Base-by-base conservation (phyloP, 352 stramenopile species). In the Pythium sukuiense region DNA sequence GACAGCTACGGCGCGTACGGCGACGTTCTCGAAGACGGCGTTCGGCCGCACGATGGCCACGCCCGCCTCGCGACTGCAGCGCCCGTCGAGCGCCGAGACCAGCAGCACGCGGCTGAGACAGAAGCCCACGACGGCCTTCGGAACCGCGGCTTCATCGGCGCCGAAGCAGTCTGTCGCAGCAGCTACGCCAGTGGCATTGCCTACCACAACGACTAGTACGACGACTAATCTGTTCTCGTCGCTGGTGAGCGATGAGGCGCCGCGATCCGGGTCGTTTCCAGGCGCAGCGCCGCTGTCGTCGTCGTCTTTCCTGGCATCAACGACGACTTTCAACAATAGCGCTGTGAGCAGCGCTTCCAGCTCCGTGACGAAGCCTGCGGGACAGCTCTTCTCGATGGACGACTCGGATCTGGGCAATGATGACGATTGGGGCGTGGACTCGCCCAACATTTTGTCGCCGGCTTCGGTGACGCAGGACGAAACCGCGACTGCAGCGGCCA, bases 381-480 rank as follows among this genome's bases (percentile, higher is more conserved):
- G 46, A 1, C 63, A 91, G 53, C 67, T 94, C 26, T 91, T 94
- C 57, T 88, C 81, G 16, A 94, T 94, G 80, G 84, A 92, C 11
- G 83, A 92, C 39, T 61, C 82, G 30, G 67, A 73, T 50, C 87
- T 90, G 41, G 85, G 71, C 60, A 63, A 66, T 16, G 81, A 90
- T 52, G 85, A 94, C 39, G 83, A 77, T 2, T 94, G 85, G 85
- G 76, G 83, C 6, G 81, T 76, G 32, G 83, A 91, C 64, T 94
- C 83, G 43, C 85, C 85, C 24, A 74, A 76, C 3, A 83, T 93
- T 63, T 70, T 93, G 14, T 88, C 79, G 13, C 64, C 69, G 7
- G 59, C 49, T 16, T 60, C 55, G 1, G 58, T 35, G n/a, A 57
- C 58, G 1, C 62, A 59, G 18, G 54, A 66, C 26, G 60, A 54